A percentile compares a stretch with the other conserved stretches of the same genome.
Evolutionary conservation across 257 asterid species (phyloP).

Genomic region (Ilex asprella): DNA sequence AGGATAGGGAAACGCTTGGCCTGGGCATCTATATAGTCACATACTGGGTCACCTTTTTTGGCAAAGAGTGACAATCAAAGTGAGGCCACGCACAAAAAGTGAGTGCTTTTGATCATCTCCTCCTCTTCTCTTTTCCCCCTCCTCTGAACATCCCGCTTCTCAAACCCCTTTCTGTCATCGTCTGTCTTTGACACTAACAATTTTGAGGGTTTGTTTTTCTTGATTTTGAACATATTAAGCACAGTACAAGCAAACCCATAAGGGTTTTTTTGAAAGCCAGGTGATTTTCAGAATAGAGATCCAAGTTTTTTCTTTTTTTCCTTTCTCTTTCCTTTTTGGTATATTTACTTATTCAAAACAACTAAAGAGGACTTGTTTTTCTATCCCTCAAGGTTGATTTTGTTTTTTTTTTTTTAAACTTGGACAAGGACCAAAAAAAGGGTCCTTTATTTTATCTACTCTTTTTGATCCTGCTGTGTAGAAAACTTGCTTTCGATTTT

Average conservation of each 20-base stretch:
- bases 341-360: conserved; percentile 1
- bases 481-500: conserved; percentile 26
- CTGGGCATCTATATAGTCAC: conserved; percentile 41
- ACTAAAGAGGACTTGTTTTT: conserved; percentile 54
- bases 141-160: conserved; percentile 65
- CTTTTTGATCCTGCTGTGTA: background rate
- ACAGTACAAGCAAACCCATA: conserved; percentile 20
- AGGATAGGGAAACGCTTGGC: background rate
- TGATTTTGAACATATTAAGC: conserved; percentile 15
- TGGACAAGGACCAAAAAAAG: background rate
- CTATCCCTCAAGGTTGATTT: conserved; percentile 32
- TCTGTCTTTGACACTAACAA: conserved; percentile 59
- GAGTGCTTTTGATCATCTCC: conserved; percentile 17
- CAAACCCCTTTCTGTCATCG: conserved; percentile 83
- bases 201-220: conserved; percentile 41
- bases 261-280: conserved; percentile 52
- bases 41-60: conserved; percentile 5
- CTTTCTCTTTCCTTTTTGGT: too few species aligned
- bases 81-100: conserved; percentile 30
- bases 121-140: conserved; percentile 15
- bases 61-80: conserved; percentile 47
- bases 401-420: background rate
- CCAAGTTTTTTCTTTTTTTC: conserved; percentile 7
- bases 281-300: conserved; percentile 91
- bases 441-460: too few species aligned